Base-by-base conservation (phyloP, 2,329 filamentous ascomycete genomes). In the Cercospora zeae-maydis region DNA sequence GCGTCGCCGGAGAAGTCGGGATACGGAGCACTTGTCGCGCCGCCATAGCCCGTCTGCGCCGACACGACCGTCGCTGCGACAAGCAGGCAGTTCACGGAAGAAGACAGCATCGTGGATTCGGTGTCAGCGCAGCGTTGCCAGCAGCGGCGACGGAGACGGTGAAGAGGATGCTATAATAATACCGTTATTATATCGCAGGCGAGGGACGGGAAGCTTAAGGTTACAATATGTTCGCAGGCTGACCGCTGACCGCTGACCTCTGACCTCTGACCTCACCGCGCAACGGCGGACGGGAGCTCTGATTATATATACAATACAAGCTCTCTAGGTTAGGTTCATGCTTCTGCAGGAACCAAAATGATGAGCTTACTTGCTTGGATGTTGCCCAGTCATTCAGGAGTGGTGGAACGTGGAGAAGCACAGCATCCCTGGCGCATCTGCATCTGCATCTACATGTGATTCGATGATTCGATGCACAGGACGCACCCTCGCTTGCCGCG, bases 1-100 rank as follows among this genome's bases (percentile, higher is more conserved):
- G 69, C 66, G 53, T 72, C 61, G 42, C 71, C 71, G 0, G 71
- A 70, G 68, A 73, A 73, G 10, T 71, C 65, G 14, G 70, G 68
- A 63, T 68, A 68, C 9, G 66, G 59, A 19, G 61, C 47, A 36
- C 19, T 51, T 21, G 57, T 49, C 31, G 60, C 53, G 19, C 56
- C 45, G 19, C 61, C 67, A 47, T 64, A 67, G 16, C 58, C 58
- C 14, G 53, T 63, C 33, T 69, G 64, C 21, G 70, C 71, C 33
- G 59, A 55, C 8, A 65, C 66, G 13, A 67, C 31, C 2, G 66
- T 63, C 24, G 69, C 61, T 19, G 67, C 69, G 36, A 69, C 67
- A 5, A 71, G 56, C n/a, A 59, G 24, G 7, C 31, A 53, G 45
- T 16, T 33, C 34, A 24, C 45, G 1, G 57, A 39, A 14, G 57